Conservation (phyloP, 2,329 filamentous ascomycete species). For the Tolypocladium nubicola region DNA sequence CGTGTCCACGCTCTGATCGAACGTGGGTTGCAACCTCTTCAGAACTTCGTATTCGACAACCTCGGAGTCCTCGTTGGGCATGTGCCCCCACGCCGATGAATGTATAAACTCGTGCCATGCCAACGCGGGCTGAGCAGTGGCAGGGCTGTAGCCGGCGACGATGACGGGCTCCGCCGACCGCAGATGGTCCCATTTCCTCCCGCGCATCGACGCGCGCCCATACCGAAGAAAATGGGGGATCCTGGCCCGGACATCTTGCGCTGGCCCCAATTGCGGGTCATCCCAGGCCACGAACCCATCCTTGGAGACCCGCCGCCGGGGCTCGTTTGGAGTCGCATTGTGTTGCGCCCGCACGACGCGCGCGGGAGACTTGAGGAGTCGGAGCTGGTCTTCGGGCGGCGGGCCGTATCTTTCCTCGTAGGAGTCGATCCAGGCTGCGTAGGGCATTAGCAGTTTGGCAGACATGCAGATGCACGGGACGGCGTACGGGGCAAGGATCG, state of each 20-base stretch:
- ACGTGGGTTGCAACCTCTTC: conserved; percentile 35
- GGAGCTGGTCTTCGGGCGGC: conserved; percentile 26
- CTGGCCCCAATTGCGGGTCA: conserved; percentile 25
- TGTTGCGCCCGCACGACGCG: conserved; percentile 28
- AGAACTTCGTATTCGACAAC: conserved; percentile 35
- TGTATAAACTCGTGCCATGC: conserved; percentile 43
- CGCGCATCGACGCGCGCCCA: conserved; percentile 33
- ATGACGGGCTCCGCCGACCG: conserved; percentile 50
- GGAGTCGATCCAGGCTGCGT: conserved; percentile 38
- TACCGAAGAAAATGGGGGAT: conserved; percentile 37
- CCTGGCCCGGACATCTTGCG: conserved; percentile 20
- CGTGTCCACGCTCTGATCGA: conserved; percentile 27
- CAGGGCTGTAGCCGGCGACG: conserved; percentile 35
- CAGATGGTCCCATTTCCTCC: conserved; percentile 49
- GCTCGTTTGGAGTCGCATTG: conserved; percentile 28
- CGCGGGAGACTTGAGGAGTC: conserved; percentile 26
- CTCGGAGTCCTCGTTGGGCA: conserved; percentile 34
- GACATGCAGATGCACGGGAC: not conserved
- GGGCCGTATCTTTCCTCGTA: conserved; percentile 31
- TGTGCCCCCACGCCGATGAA: conserved; percentile 41
- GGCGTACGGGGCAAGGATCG: conserved; percentile 19
- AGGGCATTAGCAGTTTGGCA: conserved; percentile 10
- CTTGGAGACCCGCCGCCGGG: conserved; percentile 31
- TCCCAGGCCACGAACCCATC: conserved; percentile 36
- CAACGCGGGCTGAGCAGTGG: conserved; percentile 27